Evolutionary conservation across 2,329 filamentous ascomycete species (phyloP).

Genomic region (Exserohilum turcica): DNA sequence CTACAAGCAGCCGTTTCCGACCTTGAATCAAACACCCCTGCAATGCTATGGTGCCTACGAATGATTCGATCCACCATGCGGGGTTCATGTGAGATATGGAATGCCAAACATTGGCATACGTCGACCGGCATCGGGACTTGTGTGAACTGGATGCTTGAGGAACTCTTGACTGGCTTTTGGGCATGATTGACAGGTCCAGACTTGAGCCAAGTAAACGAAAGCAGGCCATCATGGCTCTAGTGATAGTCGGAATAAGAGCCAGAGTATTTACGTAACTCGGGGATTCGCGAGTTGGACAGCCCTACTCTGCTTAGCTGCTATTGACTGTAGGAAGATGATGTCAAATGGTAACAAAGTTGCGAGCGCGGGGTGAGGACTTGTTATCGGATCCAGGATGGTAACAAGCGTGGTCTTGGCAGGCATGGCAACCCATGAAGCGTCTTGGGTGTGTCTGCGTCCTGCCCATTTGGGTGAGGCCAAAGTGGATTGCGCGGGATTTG

Average conservation of each 20-base stretch:
- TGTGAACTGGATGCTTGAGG: background rate
- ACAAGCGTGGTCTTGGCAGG: conserved; percentile 19
- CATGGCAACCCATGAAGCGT: conserved; percentile 14
- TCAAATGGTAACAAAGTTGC: conserved; percentile 2
- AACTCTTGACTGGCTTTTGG: conserved; percentile 1
- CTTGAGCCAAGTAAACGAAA: background rate
- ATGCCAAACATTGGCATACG: conserved; percentile 9
- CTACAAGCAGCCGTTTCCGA: background rate
- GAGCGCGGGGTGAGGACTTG: conserved; percentile 10
- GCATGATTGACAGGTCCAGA: background rate
- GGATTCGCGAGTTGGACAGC: too few relatives aligned
- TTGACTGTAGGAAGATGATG: conserved; percentile 2
- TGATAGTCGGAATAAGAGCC: background rate
- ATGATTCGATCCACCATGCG: background rate
- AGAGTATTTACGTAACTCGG: background rate
- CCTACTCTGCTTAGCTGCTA: background rate
- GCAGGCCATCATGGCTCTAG: background rate
- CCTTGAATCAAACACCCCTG: background rate
- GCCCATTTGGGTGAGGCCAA: background rate
- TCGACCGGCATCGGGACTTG: background rate
- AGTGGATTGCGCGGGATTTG: background rate
- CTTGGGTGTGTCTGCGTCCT: conserved; percentile 1
- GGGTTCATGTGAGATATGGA: background rate
- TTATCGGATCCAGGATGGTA: conserved; percentile 3
- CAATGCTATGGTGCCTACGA: background rate